Base-by-base conservation (phyloP, 768 basidiomycete genomes). In the Fomitopsis serialis region DNA sequence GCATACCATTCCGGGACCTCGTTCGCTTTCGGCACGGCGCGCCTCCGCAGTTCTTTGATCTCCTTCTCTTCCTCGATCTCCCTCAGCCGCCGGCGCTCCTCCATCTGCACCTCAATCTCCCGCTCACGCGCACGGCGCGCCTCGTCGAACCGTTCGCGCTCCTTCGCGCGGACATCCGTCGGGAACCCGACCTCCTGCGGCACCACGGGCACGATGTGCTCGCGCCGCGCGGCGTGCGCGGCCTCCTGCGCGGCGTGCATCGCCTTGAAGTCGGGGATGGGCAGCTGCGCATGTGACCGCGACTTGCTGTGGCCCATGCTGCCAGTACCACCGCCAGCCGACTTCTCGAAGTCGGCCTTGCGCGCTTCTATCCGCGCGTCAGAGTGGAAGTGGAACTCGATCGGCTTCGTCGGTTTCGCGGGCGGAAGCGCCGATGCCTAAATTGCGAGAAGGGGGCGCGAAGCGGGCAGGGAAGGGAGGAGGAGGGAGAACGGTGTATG, bases 1-100 rank as follows among this genome's bases (percentile, higher is more conserved):
- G 78, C 81, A 61, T 90, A 90, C 88, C 88, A 90, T 58, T 82
- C 84, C 11, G 88, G 88, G 23, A 90, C 76, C 60, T 79, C 80
- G 64, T 89, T 76, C 44, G 88, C 88, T 66, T 74, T 80, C 22
- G 85, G 84, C 44, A 90, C 70, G 17, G 84, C 77, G 58, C 72
- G 76, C 72, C 74, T 79, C 64, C 88, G 71, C 62, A 86, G 55
- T 70, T 83, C 85, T 63, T 66, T 74, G 54, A 87, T 65, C 69
- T 81, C 82, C 65, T 66, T 68, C 67, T 80, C 83, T 68, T 87
- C 85, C 60, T 78, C 73, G 62, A 74, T 73, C 62, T 75, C 80
- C 61, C 72, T 66, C 61, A 71, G 72, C 63, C 67, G 68, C 56
- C 77, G 70, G 58, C 66, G 67, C 61, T 75, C 74, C 62, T 83